Conservation (phyloP, 1,284 basidiomycete genomes). For the Malassezia yamatoensis region DNA sequence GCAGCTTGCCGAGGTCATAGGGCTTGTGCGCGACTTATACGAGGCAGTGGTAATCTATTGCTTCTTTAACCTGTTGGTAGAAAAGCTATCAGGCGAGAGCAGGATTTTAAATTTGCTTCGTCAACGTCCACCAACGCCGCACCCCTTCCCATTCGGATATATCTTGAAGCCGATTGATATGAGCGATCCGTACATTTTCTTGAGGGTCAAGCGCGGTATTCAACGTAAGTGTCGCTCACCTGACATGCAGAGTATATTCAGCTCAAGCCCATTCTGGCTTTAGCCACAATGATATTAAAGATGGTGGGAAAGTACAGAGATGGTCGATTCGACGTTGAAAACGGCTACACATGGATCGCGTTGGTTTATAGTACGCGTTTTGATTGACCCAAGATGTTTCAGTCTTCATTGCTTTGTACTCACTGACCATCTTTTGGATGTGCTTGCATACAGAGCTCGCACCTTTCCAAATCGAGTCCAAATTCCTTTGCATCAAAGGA, state of each 20-base stretch:
- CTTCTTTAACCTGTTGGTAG: constrained; percentile 50
- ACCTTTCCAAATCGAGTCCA: constrained; percentile 39
- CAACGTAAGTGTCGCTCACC: constrained; percentile 59
- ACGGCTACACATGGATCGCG: constrained; percentile 61
- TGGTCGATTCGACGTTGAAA: constrained; percentile 66
- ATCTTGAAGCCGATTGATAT: constrained; percentile 39
- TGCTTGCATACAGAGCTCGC: constrained; percentile 36
- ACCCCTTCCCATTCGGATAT: constrained; percentile 67
- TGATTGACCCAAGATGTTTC: constrained; percentile 41
- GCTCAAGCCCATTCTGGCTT: constrained; percentile 79
- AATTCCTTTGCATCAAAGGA: constrained; percentile 81
- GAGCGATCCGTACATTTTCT: constrained; percentile 64
- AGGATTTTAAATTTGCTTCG: constrained; percentile 81
- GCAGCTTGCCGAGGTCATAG: constrained; percentile 90
- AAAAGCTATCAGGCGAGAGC: constrained; percentile 82
- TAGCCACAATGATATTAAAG: constrained; percentile 76
- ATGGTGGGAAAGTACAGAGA: constrained; percentile 77
- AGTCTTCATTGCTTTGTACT: constrained; percentile 51
- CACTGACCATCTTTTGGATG: constrained; percentile 43
- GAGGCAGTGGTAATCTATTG: constrained; percentile 87
- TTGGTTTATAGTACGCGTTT: constrained; percentile 55
- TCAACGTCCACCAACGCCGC: constrained; percentile 72
- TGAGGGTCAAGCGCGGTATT: constrained; percentile 87
- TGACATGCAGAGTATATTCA: constrained; percentile 76
- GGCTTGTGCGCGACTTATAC: constrained; percentile 86